Percentiles rank a stretch among this genome's conserved stretches.
phyloP scores from a whole-genome alignment of 1,284 basidiomycete genomes.

The Moesziomyces sp. region DNA sequence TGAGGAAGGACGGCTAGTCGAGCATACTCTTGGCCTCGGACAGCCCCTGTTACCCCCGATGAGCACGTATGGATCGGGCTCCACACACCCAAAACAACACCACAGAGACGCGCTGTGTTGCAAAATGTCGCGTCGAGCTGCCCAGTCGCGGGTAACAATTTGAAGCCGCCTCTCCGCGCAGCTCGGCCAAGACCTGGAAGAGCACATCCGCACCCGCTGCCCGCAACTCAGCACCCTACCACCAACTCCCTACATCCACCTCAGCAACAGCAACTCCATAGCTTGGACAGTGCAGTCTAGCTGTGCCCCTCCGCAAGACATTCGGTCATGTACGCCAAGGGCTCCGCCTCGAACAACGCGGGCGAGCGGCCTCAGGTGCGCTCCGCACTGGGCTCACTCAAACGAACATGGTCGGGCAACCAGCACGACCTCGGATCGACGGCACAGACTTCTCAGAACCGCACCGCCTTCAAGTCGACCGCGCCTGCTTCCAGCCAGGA shows the following conservation, averaged over 20 bases:
- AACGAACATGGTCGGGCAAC: conserved; percentile 53
- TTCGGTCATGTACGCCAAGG: conserved; percentile 18
- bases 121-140: conserved; percentile 21
- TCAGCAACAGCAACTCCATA: not conserved
- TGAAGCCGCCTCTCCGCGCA: conserved; percentile 3
- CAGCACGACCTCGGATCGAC: conserved; percentile 46
- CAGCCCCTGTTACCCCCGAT: not conserved
- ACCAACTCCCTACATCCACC: not conserved
- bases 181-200: not conserved
- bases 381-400: conserved; percentile 42
- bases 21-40: too few relatives aligned
- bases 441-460: conserved; percentile 4
- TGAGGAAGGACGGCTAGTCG: too few relatives aligned
- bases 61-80: not conserved
- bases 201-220: conserved; percentile 3
- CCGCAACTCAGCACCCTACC: conserved; percentile 6
- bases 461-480: not conserved
- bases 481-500: conserved; percentile 27
- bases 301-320: not conserved
- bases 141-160: not conserved
- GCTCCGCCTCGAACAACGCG: conserved; percentile 10
- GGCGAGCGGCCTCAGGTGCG: conserved; percentile 26
- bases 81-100: not conserved
- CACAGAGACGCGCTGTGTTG: conserved; percentile 1
- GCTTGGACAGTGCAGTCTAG: too few relatives aligned